Conservation (phyloP, 116 monocot species). For the Posidonia oceanica region DNA sequence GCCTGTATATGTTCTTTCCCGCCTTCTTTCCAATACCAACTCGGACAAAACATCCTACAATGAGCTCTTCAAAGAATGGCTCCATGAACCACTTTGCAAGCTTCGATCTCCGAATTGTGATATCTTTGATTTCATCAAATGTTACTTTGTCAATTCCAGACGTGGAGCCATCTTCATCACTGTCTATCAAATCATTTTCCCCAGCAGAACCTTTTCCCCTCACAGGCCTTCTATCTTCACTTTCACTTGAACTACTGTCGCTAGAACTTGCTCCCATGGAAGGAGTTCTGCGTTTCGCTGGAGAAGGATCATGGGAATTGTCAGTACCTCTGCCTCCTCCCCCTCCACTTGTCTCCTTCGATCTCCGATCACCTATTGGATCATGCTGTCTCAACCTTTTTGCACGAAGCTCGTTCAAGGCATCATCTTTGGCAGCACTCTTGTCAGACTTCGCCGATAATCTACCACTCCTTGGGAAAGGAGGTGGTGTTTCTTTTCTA, state of each 20-base stretch:
- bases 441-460: conserved; percentile 40
- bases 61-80: conserved; percentile 88
- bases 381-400: conserved; percentile 74
- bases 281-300: conserved; percentile 26
- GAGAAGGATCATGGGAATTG: conserved; percentile 27
- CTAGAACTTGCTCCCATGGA: conserved; percentile 24
- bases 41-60: conserved; percentile 80
- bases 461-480: conserved; percentile 30
- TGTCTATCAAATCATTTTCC: conserved; percentile 27
- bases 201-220: conserved; percentile 16
- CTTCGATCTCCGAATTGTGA: conserved; percentile 75
- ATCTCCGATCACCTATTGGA: conserved; percentile 46
- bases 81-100: conserved; percentile 96
- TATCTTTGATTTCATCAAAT: conserved; percentile 70
- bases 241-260: conserved; percentile 57
- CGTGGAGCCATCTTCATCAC: conserved; percentile 45
- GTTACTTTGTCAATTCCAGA: conserved; percentile 25
- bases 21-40: conserved; percentile 63
- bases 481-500: conserved; percentile 30
- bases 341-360: conserved; percentile 21
- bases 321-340: not conserved
- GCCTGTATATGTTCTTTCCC: conserved; percentile 52
- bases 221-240: conserved; percentile 22
- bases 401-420: conserved; percentile 68
- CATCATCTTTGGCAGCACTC: conserved; percentile 44